These are phyloP conservation scores for Colletotrichum sojae DNA, from an alignment of 2,329 filamentous ascomycete genomes.

Conservation along the genomic window DNA sequence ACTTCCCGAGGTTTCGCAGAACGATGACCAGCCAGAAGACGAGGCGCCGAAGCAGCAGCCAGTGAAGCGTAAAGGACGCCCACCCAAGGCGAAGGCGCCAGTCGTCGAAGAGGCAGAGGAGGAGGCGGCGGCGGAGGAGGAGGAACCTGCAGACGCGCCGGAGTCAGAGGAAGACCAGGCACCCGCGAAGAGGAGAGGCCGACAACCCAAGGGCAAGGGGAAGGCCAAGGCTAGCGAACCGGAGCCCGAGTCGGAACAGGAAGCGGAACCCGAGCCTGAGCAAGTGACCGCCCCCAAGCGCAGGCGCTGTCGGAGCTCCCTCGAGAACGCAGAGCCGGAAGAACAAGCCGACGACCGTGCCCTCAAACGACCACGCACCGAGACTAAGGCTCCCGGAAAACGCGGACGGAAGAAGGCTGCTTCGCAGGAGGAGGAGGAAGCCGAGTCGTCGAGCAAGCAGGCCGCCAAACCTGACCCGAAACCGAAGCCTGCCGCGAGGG, in stretches of 20 bases:
- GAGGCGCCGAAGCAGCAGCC: constrained; percentile 32
- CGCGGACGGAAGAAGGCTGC: constrained; percentile 45
- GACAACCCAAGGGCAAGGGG: constrained; percentile 40
- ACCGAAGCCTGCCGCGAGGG: constrained; percentile 43
- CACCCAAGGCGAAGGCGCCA: constrained; percentile 29
- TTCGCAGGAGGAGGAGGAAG: constrained; percentile 39
- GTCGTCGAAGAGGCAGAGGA: constrained; percentile 39
- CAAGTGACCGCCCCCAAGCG: constrained; percentile 26
- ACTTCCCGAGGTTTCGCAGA: constrained; percentile 46
- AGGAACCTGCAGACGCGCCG: constrained; percentile 42
- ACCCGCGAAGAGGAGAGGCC: constrained; percentile 25
- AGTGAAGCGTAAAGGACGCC: constrained; percentile 34
- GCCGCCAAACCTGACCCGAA: constrained; percentile 43
- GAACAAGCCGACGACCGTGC: constrained; percentile 38
- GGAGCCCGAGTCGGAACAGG: constrained; percentile 12
- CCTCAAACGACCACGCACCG: constrained; percentile 42
- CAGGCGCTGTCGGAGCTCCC: constrained; percentile 39
- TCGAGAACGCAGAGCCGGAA: constrained; percentile 31
- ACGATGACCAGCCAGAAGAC: constrained; percentile 38
- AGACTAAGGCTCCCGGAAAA: constrained; percentile 39
- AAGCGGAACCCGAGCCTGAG: constrained; percentile 40
- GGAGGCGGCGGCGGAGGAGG: constrained; percentile 20
- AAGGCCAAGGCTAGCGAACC: constrained; percentile 34
- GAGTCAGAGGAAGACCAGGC: constrained; percentile 44
- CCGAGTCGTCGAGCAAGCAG: constrained; percentile 32